Evolutionary conservation across 257 asterid genomes (phyloP).

Genomic region (Solanum habrochaites): DNA sequence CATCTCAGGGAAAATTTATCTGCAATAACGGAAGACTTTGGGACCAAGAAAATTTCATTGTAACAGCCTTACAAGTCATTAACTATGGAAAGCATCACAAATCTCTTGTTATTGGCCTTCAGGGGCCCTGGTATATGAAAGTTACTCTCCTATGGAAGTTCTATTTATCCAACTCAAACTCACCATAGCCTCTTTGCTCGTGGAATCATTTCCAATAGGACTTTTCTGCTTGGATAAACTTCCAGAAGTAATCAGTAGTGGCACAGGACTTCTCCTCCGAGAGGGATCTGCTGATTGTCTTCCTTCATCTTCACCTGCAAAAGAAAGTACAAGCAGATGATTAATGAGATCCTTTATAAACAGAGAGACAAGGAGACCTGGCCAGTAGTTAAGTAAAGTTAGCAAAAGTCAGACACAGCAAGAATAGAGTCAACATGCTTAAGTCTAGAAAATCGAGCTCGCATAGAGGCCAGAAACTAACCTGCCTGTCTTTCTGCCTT

Average conservation of each 20-base stretch:
- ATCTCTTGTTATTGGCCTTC: neutral
- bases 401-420: neutral
- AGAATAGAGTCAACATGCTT: neutral
- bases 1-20: neutral
- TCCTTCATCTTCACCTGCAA: conserved; percentile 66
- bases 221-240: conserved; percentile 55
- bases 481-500: conserved; percentile 60
- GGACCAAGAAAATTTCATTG: neutral
- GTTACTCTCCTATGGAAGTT: neutral
- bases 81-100: neutral
- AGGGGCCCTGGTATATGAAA: neutral
- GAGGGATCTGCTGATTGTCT: conserved; percentile 72
- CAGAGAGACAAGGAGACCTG: neutral
- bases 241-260: conserved; percentile 44
- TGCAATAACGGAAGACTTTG: neutral
- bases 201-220: conserved; percentile 60
- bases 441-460: neutral
- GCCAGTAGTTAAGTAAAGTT: neutral
- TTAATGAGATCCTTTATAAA: neutral
- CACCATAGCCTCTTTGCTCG: conserved; percentile 81
- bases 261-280: conserved; percentile 57
- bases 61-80: neutral
- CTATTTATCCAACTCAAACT: conserved; percentile 12
- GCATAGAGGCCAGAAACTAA: conserved; percentile 7
- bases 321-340: neutral